Evolutionary conservation across 176 grass and related monocot species (phyloP).

Genomic region (Phoenix dactylifera): DNA sequence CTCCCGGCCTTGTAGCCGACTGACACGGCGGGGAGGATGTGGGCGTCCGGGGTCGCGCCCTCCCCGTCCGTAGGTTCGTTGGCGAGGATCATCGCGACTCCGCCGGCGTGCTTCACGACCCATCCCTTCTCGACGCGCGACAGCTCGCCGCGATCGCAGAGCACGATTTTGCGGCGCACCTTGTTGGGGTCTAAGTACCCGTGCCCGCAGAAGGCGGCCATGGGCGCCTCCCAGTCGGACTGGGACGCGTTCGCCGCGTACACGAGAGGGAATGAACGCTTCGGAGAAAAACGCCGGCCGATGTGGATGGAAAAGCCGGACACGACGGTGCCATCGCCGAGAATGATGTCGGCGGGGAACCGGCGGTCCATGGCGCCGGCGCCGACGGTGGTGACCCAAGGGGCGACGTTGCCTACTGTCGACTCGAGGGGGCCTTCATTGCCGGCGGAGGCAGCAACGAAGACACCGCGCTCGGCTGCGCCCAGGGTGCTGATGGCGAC

Average conservation of each 20-base stretch:
- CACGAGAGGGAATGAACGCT: conserved; percentile 10
- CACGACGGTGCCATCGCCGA: conserved; percentile 26
- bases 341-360: conserved; percentile 28
- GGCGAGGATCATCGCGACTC: conserved; percentile 21
- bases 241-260: conserved; percentile 23
- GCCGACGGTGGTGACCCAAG: conserved; percentile 53
- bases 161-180: conserved; percentile 37
- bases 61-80: conserved; percentile 9
- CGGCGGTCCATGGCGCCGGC: conserved; percentile 38
- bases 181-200: conserved; percentile 4
- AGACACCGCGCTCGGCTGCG: conserved; percentile 28
- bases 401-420: conserved; percentile 33
- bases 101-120: conserved; percentile 33
- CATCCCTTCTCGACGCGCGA: conserved; percentile 19
- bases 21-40: not conserved
- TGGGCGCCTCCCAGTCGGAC: not conserved
- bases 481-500: conserved; percentile 27
- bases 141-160: conserved; percentile 26
- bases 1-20: conserved; percentile 5
- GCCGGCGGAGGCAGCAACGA: conserved; percentile 27
- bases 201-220: conserved; percentile 4
- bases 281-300: not conserved
- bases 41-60: not conserved
- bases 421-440: conserved; percentile 22
- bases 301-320: conserved; percentile 21